These are phyloP conservation scores for Plectosphaerella sp. DNA, from an alignment of 2,329 filamentous ascomycete genomes.

Conservation along the genomic window DNA sequence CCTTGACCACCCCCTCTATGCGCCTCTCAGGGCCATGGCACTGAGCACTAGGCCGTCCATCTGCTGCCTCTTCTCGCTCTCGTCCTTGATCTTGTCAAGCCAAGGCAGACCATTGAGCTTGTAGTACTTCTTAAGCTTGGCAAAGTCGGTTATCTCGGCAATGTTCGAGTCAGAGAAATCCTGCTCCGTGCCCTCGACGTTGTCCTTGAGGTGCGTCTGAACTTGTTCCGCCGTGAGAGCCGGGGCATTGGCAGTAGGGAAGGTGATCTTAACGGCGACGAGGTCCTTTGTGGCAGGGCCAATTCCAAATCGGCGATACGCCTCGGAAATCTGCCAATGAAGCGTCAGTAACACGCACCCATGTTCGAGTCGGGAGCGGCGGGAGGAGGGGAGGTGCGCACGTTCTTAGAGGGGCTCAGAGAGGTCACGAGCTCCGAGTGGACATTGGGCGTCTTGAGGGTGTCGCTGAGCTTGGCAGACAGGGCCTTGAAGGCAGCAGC, in stretches of 20 bases:
- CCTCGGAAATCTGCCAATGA: slow-evolving; percentile 71
- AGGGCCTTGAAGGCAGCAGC: slow-evolving; percentile 76
- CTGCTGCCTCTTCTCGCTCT: slow-evolving; percentile 41
- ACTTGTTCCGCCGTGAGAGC: slow-evolving; percentile 40
- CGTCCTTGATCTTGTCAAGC: slow-evolving; percentile 40
- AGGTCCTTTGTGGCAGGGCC: slow-evolving; percentile 64
- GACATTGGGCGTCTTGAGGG: slow-evolving; percentile 75
- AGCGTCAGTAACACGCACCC: background rate
- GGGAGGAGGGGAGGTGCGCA: slow-evolving; percentile 34
- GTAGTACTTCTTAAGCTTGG: slow-evolving; percentile 77
- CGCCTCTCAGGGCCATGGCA: slow-evolving; percentile 71
- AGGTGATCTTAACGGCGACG: slow-evolving; percentile 76
- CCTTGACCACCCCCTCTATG: slow-evolving; percentile 6
- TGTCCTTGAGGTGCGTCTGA: slow-evolving; percentile 52
- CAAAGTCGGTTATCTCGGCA: slow-evolving; percentile 54
- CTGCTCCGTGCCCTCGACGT: slow-evolving; percentile 57
- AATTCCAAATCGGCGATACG: slow-evolving; percentile 86
- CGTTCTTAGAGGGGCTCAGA: slow-evolving; percentile 79
- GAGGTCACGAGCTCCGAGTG: slow-evolving; percentile 85
- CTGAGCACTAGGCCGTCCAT: slow-evolving; percentile 68
- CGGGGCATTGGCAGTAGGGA: slow-evolving; percentile 37
- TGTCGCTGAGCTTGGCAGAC: slow-evolving; percentile 54
- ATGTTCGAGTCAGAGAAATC: slow-evolving; percentile 63
- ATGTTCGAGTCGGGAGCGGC: background rate
- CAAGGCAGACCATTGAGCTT: slow-evolving; percentile 65